phyloP scores from a whole-genome alignment of 345 rosid species.

The Nasturtium officinale region DNA sequence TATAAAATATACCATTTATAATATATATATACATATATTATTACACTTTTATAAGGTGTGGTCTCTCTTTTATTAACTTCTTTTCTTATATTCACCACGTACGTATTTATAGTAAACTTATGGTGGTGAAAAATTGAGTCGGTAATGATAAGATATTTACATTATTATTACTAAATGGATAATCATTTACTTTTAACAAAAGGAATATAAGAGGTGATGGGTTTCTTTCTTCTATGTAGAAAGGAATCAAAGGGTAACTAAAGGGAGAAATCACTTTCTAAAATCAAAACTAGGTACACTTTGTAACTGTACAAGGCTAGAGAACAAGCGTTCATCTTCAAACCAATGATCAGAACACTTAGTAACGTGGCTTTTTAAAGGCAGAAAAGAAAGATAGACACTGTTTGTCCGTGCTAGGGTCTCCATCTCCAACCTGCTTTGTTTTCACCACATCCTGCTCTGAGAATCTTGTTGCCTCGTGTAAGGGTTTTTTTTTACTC shows the following conservation, averaged over 20 bases:
- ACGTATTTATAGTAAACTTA: too few relatives aligned
- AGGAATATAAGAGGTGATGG: neutral
- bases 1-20: too few relatives aligned
- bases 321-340: slow-evolving; percentile 3
- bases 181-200: too few relatives aligned
- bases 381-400: slow-evolving; percentile 44
- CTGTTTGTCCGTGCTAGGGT: slow-evolving; percentile 48
- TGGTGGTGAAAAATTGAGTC: too few relatives aligned
- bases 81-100: too few relatives aligned
- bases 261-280: slow-evolving; percentile 21
- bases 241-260: slow-evolving; percentile 16
- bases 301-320: slow-evolving; percentile 49
- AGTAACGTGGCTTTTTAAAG: slow-evolving; percentile 48
- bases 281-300: slow-evolving; percentile 30
- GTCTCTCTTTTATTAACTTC: too few relatives aligned
- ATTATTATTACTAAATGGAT: too few relatives aligned
- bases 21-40: too few relatives aligned
- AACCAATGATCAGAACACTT: slow-evolving; percentile 28
- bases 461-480: slow-evolving; percentile 32
- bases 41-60: too few relatives aligned
- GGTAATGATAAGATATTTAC: too few relatives aligned
- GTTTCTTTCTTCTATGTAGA: slow-evolving; percentile 20
- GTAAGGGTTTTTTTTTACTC: slow-evolving; percentile 12
- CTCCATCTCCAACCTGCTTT: slow-evolving; percentile 63
- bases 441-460: slow-evolving; percentile 34